Base-by-base conservation (phyloP, 2,329 filamentous ascomycete genomes). In the Alternaria panax region DNA sequence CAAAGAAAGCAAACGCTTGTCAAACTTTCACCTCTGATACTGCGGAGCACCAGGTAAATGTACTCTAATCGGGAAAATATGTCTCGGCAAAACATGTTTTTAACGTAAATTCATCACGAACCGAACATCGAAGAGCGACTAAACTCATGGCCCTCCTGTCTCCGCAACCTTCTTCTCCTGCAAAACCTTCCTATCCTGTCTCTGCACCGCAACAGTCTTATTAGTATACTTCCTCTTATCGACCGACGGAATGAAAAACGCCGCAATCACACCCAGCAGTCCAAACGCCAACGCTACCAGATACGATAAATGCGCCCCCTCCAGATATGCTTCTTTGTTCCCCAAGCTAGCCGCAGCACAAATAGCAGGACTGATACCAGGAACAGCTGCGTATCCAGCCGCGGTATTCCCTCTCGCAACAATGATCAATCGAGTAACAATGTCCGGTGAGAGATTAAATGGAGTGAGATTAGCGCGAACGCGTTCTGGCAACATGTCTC, bases 221-320 rank as follows among this genome's bases (percentile, higher is more conserved):
- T 51, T 59, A 3, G 69, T 72, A 38, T 74, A 72, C 60, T 74
- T 74, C 51, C 70, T 57, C 50, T 64, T 59, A 43, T 75, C 70
- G 1, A 76, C 68, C 30, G 47, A 55, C 7, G 66, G 64, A 16
- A 74, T 70, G 51, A 73, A 75, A 18, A 73, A 69, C 0, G 72
- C 70, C 2, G 69, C 66, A 32, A 74, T 61, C 12, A 70, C 69
- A 43, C 69, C 72, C 6, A 63, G 54, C 20, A 71, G 42, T 6
- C 73, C 73, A 51, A 75, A 75, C 5, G 70, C 72, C n/a, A 75
- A 50, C 3, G 72, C 73, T 14, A 75, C 73, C n/a, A 72, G 59
- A 53, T 75, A 76, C 3, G 60, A 61, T 20, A 75, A 38, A 56
- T 71, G 69, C 4, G 69, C 68, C 0, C 66, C 73, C 7, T 65